A percentile compares a stretch with the other conserved stretches of the same genome.
Evolutionary conservation across 164 flowering plant genomes (phyloP).

Genomic region (Magnolia kwangsiensis): DNA sequence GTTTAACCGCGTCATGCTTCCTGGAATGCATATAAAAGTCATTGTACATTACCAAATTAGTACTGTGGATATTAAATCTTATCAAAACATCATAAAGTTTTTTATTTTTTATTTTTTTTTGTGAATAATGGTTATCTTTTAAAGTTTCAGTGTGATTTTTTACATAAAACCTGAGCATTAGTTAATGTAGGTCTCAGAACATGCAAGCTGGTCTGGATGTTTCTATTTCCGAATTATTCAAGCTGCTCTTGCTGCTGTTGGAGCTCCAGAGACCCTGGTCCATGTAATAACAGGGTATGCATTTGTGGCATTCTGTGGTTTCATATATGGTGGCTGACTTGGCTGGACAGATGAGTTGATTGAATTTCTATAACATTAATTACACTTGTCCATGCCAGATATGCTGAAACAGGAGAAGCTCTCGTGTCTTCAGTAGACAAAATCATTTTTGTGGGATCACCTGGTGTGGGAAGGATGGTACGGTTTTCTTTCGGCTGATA

Average conservation of each 20-base stretch:
- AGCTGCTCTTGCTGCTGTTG: conserved; percentile 92
- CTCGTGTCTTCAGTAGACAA: conserved; percentile 96
- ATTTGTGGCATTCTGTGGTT: neutral
- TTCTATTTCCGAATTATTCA: conserved; percentile 86
- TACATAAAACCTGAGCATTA: neutral
- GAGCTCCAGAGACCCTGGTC: conserved; percentile 93
- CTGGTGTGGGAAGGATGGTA: conserved; percentile 93
- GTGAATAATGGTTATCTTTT: neutral
- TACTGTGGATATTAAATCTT: no score
- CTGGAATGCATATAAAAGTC: neutral
- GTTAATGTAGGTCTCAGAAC: conserved; percentile 83
- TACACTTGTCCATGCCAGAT: conserved; percentile 43
- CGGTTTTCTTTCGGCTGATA: conserved; percentile 9
- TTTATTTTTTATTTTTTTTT: no score
- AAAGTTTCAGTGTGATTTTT: neutral
- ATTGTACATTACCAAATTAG: no score
- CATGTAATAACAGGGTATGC: conserved; percentile 91
- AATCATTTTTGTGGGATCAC: conserved; percentile 96
- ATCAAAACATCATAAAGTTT: neutral
- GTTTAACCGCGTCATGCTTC: neutral
- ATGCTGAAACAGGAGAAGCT: conserved; percentile 98
- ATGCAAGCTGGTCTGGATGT: conserved; percentile 99
- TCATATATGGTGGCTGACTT: neutral
- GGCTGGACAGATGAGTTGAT: neutral
- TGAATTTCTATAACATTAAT: neutral